Evolutionary conservation across 1,139 yeast genomes (phyloP), one percentile per base, ranked within the genome.

Genomic region (Blastobotrys malaysiensis): DNA sequence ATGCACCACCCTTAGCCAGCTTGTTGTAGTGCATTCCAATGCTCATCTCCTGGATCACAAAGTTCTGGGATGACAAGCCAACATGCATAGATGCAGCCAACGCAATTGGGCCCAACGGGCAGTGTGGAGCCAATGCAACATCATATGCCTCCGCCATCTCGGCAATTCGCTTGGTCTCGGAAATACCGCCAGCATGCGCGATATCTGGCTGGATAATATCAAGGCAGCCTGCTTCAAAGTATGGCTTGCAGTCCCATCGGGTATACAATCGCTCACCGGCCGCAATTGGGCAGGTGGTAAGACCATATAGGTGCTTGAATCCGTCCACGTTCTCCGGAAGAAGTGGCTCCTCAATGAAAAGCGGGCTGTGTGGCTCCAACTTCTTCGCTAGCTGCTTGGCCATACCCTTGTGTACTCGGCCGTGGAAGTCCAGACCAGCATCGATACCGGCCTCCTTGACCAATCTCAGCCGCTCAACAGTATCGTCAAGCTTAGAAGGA

Each of bases 171-270:
- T 61, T 59, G 22, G 65, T 60, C 49, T 67, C 71, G 9, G 70
- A 62, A 22, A 67, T 67, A 1, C 71, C 71, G 21, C 70, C 70
- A 36, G 63, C 58, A 47, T 68, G 71, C 19, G 69, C 61, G 46
- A 67, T 60, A 53, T 67, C 71, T 4, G 71, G 71, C 60, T 67
- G 71, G 45, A 68, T 58, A 48, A 67, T 67, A 53, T 67, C 71
- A 43, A 67, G 59, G 47, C 67, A 61, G 46, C 65, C 65, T 4
- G 65, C 59, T 50, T 65, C 67, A 18, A 67, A 56, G 54, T 66
- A 67, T 31, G 66, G 66, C 52, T 63, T 61, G 50, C 57, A 59
- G 45, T 63, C 69, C 63, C 62, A 61, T 24, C 70, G 59, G 26
- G 69, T 63, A 52, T 60, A 63, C 46, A 67, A 58, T 20, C 71